Conservation (phyloP, 202 grass and related monocot genomes). For the Schoenoplectus tabernaemontani region DNA sequence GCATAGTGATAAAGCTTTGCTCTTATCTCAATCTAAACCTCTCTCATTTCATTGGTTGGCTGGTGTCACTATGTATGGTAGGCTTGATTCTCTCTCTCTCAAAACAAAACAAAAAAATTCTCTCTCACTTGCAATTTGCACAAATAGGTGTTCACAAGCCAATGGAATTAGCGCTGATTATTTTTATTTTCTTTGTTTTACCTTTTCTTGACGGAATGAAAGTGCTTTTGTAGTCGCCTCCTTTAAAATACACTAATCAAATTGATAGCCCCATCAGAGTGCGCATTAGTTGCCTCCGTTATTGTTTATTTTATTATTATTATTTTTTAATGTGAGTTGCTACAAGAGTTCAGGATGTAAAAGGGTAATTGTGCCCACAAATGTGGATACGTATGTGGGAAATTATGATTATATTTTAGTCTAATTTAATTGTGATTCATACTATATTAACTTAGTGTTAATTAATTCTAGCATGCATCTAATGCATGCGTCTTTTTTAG, state of each 20-base stretch:
- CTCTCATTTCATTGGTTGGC: not conserved
- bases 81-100: not conserved
- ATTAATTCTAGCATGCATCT: not conserved
- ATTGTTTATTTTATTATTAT: not conserved
- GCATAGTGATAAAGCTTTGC: not conserved
- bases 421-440: not conserved
- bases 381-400: not conserved
- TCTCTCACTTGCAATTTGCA: conserved; percentile 4
- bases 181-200: not conserved
- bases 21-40: not conserved
- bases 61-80: not conserved
- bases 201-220: not conserved
- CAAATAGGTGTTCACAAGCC: not conserved
- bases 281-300: not conserved
- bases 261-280: not conserved
- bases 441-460: not conserved
- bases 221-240: not conserved
- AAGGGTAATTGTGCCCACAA: not conserved
- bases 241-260: not conserved
- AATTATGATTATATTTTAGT: not conserved
- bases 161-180: not conserved
- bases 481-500: not conserved
- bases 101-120: too few relatives aligned
- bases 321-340: not conserved
- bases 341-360: not conserved